These are phyloP conservation scores for Pythium rhizo-oryzae DNA, from an alignment of 352 stramenopile genomes.

Conservation along the genomic window DNA sequence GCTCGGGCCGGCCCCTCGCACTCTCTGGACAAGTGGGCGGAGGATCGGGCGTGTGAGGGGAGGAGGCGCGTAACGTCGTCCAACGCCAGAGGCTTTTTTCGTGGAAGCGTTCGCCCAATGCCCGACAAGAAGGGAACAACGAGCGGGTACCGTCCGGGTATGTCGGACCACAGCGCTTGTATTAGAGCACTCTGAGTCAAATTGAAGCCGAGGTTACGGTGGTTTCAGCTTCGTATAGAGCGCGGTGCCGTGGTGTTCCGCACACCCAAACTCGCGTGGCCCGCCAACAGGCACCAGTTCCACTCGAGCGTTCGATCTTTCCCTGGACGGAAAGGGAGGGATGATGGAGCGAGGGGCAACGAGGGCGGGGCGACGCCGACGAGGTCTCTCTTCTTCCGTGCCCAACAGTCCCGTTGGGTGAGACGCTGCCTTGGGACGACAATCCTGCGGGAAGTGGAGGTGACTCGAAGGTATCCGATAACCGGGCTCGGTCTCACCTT, in stretches of 20 bases:
- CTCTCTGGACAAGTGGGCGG: neutral
- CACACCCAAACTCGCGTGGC: neutral
- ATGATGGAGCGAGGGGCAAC: neutral
- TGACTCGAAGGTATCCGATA: conserved; percentile 6
- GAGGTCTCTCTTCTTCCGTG: too few species aligned
- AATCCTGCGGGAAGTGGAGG: too few species aligned
- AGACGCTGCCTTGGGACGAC: conserved; percentile 7
- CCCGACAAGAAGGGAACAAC: neutral
- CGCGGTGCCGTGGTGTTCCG: neutral
- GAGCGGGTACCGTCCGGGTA: neutral
- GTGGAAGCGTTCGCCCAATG: too few species aligned
- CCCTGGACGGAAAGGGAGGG: too few species aligned
- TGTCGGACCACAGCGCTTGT: neutral
- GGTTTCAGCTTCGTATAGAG: neutral
- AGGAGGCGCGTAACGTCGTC: conserved; percentile 4
- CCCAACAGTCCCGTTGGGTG: conserved; percentile 3
- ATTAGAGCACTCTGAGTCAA: too few species aligned
- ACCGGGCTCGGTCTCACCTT: too few species aligned
- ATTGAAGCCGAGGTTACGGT: too few species aligned
- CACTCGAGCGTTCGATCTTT: too few species aligned
- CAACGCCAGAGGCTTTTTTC: conserved; percentile 10
- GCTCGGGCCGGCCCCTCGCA: too few species aligned
- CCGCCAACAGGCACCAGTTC: too few species aligned
- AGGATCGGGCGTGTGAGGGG: neutral
- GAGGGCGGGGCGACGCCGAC: neutral